Evolutionary conservation across 2,329 filamentous ascomycete genomes (phyloP), one percentile per base, ranked within the genome.

Genomic region (Trematosphaeria pertusa): DNA sequence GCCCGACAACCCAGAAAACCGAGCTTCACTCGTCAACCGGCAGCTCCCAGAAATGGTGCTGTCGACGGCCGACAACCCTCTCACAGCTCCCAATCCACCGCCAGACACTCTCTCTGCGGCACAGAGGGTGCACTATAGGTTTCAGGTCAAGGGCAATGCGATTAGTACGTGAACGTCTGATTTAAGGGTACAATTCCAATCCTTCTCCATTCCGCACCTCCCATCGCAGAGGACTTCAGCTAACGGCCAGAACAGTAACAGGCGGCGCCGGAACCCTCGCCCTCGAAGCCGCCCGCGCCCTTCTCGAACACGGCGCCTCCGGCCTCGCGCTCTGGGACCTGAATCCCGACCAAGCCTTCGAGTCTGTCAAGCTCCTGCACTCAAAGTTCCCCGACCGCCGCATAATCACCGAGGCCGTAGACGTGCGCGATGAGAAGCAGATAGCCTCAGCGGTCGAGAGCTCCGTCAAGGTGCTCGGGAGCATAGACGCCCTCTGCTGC

Each of bases 251-350:
- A 31, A 28, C 34, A 78, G 78, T 89, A 10, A 88, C 87, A 0
- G 87, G 87, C 14, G 87, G 86, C 22, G 81, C 84, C 11, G 87
- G 87, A 3, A 84, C 80, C 9, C 74, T 88, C 0, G 86, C 83
- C 5, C 75, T 86, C 7, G 75, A 77, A 44, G 78, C 80, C 20
- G 81, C 81, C 1, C 73, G 78, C 35, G 86, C 86, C 1, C 77
- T 90, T 15, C 83, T 89, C 28, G 85, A 89, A 67, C 87, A 89
- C 60, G 87, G 87, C 6, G 73, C 84, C 2, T 64, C 73, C 0
- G 82, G 81, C 2, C 72, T 88, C 9, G 78, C 77, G 32, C 76
- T 89, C 21, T 81, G 87, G 62, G 86, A 89, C 63, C 62, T 86
- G 10, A 73, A 80, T 57, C 62, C 72, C 3, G 73, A 78, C 2